Evolutionary conservation across 305 asterid species (phyloP).

Genomic region (Nicotiana rustica): DNA sequence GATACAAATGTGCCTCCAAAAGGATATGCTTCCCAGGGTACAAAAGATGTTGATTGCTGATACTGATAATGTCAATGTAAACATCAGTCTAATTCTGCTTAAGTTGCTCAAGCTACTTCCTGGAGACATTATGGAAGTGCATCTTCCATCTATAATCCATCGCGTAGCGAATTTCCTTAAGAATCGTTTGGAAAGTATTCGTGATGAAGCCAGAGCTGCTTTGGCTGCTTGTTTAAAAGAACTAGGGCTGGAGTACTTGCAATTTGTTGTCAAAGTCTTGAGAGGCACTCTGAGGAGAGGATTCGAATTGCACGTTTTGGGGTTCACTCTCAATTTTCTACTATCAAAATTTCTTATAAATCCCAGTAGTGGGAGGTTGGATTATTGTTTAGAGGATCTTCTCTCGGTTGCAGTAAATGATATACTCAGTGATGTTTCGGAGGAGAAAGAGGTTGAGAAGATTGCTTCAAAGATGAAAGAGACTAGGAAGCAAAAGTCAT

Average conservation of each 20-base stretch:
- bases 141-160: constrained; percentile 85
- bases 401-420: constrained; percentile 74
- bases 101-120: constrained; percentile 92
- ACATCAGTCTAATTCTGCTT: constrained; percentile 77
- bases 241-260: constrained; percentile 87
- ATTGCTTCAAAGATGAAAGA: constrained; percentile 98
- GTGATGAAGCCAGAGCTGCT: constrained; percentile 95
- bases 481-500: constrained; percentile 90
- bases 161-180: constrained; percentile 88
- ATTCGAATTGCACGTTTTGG: constrained; percentile 88
- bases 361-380: constrained; percentile 74
- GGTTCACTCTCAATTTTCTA: constrained; percentile 83
- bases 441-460: constrained; percentile 97
- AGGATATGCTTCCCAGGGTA: constrained; percentile 76
- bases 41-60: constrained; percentile 72
- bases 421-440: constrained; percentile 93
- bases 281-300: constrained; percentile 85
- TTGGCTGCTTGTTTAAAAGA: constrained; percentile 88
- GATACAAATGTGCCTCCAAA: constrained; percentile 63
- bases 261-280: constrained; percentile 81
- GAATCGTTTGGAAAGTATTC: constrained; percentile 82
- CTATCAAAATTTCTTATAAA: constrained; percentile 67
- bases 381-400: constrained; percentile 86
- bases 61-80: constrained; percentile 78
- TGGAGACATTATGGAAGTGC: constrained; percentile 76